Percentiles rank a stretch among this genome's conserved stretches.
Conservation (phyloP, 345 rosid species). For the Eucalyptus caleyi region DNA sequence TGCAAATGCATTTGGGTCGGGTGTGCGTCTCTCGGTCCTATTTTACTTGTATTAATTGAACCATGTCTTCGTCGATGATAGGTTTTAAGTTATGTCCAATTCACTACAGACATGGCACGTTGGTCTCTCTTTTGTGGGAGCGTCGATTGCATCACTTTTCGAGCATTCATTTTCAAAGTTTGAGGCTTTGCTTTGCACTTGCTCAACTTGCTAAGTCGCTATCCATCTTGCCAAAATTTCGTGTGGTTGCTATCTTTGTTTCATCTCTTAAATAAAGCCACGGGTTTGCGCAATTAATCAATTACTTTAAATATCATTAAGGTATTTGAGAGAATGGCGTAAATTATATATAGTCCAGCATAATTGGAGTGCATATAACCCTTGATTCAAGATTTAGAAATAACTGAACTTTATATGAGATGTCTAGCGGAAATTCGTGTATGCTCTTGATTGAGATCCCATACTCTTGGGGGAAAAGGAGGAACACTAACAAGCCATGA, state of each 20-base stretch:
- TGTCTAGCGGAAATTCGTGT: neutral
- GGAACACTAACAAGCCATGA: neutral
- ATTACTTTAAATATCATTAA: neutral
- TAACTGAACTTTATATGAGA: neutral
- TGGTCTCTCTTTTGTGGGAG: neutral
- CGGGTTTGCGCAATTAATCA: neutral
- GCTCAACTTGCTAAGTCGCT: neutral
- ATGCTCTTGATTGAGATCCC: neutral
- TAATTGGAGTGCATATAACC: neutral
- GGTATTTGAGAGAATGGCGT: neutral
- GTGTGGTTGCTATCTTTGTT: neutral
- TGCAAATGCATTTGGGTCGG: neutral
- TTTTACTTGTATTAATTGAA: neutral
- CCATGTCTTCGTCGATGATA: neutral
- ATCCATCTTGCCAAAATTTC: neutral
- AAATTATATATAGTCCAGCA: neutral
- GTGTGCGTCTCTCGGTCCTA: neutral
- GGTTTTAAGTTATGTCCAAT: neutral
- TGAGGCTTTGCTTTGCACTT: neutral
- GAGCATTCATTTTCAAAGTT: neutral
- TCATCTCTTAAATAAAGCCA: neutral
- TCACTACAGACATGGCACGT: neutral
- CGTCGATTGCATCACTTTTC: neutral
- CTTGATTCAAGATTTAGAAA: neutral
- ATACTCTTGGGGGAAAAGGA: neutral